Base-by-base conservation (phyloP, 345 rosid species). In the Populus davidiana region DNA sequence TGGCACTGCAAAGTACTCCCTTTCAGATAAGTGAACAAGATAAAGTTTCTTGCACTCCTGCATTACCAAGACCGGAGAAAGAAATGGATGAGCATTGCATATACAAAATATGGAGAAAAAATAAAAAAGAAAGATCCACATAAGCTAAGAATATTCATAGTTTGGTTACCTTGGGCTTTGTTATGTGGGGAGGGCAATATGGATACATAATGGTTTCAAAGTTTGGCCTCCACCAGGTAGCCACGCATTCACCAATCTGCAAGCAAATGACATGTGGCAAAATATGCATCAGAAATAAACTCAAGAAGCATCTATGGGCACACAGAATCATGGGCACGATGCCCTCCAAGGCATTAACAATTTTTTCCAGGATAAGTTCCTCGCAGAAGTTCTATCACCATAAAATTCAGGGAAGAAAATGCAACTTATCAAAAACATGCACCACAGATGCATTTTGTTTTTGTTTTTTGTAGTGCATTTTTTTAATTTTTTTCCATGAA, bases 221-320 rank as follows among this genome's bases (percentile, higher is more conserved):
- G 88, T 96, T 94, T 75, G 98, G 99, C 86, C 99, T 93, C 99
- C 99, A 96, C 98, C 97, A 94, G 70, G 87, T 87, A 8, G 97
- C 99, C 81, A 89, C 99, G 81, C 97, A 92, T 80, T 94, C 99
- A 35, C 97, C 97, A 71, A 96, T 90, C 99, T 96, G 89, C 80
- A 83, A 47, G 21, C 75, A 49, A 23, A 10, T 9, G 23, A 61
- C 47, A 64, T 77, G 64, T 12, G n/a, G 54, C 20, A 33, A 35
- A 8, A n/a, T 62, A 52, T n/a, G 70, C 23, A 78, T 49, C 33
- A 67, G 77, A 64, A 39, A 64, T 62, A 67, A 67, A 36, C 43
- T 7, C 29, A 39, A 38, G 75, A 35, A 20, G 75, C 67, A 43
- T 75, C 11, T 44, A 61, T 6, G 14, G 47, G 62, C 73, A 33